phyloP scores from a whole-genome alignment of 306 rosid species.

The Inga oerstediana region DNA sequence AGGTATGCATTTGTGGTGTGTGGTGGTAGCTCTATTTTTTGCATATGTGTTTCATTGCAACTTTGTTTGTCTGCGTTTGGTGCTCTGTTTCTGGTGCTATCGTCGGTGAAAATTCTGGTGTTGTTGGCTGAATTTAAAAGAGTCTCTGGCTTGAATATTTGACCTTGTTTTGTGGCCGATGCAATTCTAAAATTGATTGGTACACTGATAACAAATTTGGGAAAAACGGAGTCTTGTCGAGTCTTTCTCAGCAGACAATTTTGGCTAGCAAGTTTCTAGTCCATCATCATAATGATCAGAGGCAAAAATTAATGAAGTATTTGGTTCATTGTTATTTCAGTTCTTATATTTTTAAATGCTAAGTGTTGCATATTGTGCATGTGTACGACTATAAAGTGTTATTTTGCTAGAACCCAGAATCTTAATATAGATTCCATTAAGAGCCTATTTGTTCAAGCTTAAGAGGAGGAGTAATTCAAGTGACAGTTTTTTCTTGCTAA shows the following conservation, averaged over 20 bases:
- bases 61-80: no score
- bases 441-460: neutral
- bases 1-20: no score
- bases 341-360: neutral
- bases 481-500: neutral
- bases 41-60: no score
- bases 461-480: no score
- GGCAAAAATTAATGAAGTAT: neutral
- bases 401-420: no score
- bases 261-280: neutral
- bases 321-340: no score
- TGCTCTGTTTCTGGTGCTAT: no score
- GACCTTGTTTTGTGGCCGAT: neutral
- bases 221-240: no score
- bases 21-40: no score
- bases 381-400: neutral
- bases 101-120: no score
- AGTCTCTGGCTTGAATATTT: neutral
- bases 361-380: neutral
- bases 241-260: neutral
- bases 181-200: neutral
- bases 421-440: neutral
- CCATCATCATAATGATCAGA: neutral
- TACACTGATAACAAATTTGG: neutral
- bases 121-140: no score